These are phyloP conservation scores for Euphorbia lathyris DNA, from an alignment of 345 rosid genomes.

Conservation along the genomic window DNA sequence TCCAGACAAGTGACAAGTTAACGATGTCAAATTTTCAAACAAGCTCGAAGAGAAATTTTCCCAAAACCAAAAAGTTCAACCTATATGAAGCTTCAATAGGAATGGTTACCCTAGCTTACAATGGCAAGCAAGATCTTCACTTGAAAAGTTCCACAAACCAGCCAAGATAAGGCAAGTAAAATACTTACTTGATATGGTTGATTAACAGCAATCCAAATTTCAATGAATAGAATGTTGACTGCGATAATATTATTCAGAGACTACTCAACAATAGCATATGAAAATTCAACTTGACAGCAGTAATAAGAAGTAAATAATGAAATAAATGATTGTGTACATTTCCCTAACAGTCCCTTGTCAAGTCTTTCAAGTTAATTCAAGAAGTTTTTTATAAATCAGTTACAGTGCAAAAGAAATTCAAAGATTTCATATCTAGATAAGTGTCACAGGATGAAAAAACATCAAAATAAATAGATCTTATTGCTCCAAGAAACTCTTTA, in stretches of 20 bases:
- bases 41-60: no score
- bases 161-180: neutral
- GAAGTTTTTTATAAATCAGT: neutral
- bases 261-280: neutral
- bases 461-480: neutral
- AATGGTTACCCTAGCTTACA: neutral
- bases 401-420: neutral
- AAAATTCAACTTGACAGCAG: neutral
- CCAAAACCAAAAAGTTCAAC: neutral
- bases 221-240: neutral
- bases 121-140: neutral
- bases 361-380: neutral
- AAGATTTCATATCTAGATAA: neutral
- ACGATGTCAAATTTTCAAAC: no score
- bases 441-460: neutral
- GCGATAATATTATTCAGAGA: no score
- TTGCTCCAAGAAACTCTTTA: neutral
- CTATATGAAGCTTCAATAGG: neutral
- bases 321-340: neutral
- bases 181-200: neutral
- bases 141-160: neutral
- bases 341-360: neutral
- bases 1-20: no score
- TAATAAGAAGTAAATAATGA: neutral
- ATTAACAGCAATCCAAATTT: neutral